A percentile compares a stretch with the other conserved stretches of the same genome.
Conservation (phyloP, 352 stramenopile genomes). For the Bremia lactucae region DNA sequence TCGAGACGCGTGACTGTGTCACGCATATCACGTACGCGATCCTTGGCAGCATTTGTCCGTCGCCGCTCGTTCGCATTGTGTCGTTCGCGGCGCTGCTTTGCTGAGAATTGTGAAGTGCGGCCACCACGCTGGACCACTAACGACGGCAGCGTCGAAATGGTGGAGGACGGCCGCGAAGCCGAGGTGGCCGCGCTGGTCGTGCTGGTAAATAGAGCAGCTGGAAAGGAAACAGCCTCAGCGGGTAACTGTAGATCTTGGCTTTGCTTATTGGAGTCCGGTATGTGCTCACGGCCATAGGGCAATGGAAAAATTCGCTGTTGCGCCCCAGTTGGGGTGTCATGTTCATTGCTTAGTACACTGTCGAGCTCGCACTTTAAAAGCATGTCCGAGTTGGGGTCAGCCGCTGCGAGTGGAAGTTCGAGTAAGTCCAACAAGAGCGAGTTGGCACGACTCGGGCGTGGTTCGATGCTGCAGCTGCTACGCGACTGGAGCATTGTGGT, state of each 20-base stretch:
- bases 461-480: conserved; percentile 7
- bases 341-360: conserved; percentile 19
- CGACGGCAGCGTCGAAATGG: conserved; percentile 4
- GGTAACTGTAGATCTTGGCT: conserved; percentile 20
- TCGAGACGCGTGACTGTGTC: conserved; percentile 21
- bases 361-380: conserved; percentile 31
- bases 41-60: conserved; percentile 33
- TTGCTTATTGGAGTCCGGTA: conserved; percentile 13
- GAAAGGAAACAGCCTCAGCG: conserved; percentile 19
- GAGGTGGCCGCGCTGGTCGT: conserved; percentile 27
- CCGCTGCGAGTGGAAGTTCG: conserved; percentile 17
- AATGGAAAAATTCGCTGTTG: conserved; percentile 22
- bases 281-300: conserved; percentile 16
- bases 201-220: conserved; percentile 22
- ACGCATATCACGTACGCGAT: conserved; percentile 31
- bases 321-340: conserved; percentile 14
- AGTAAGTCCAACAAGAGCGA: conserved; percentile 25
- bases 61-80: conserved; percentile 38
- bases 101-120: conserved; percentile 30
- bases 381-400: conserved; percentile 18
- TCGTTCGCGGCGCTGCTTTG: conserved; percentile 30
- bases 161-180: conserved; percentile 6
- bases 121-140: conserved; percentile 14
- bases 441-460: conserved; percentile 22
- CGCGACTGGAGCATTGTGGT: conserved; percentile 11